These are phyloP conservation scores for Phyllosticta citribraziliensis DNA, from an alignment of 2,329 filamentous ascomycete species.

Conservation along the genomic window DNA sequence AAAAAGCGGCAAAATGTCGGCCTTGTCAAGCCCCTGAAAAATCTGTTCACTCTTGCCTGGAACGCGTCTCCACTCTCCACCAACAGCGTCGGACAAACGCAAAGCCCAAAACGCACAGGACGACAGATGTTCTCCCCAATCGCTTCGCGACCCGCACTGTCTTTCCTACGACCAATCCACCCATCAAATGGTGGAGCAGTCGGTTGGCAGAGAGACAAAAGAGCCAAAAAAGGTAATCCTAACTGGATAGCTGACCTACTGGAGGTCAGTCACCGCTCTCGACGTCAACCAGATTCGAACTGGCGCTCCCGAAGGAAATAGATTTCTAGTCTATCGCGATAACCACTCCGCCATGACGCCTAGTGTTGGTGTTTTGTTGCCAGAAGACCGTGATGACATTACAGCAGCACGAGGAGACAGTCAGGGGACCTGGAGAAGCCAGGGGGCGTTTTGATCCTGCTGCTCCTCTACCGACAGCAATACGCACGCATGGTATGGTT, in stretches of 20 bases:
- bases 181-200: background rate
- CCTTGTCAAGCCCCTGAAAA: background rate
- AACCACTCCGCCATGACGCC: slow-evolving; percentile 11
- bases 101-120: background rate
- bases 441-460: too few relatives aligned
- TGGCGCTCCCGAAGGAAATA: slow-evolving; percentile 11
- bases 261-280: background rate
- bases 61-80: background rate
- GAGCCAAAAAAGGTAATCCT: background rate
- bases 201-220: background rate
- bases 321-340: slow-evolving; percentile 12
- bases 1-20: background rate
- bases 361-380: background rate
- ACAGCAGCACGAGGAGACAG: too few relatives aligned
- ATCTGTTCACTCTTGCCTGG: background rate
- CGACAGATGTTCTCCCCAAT: background rate
- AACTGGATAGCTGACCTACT: background rate
- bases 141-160: background rate
- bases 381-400: too few relatives aligned
- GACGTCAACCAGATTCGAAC: slow-evolving; percentile 9
- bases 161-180: background rate
- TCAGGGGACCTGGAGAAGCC: too few relatives aligned
- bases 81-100: background rate
- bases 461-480: too few relatives aligned
- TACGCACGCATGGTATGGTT: too few relatives aligned